Percentiles rank a stretch among this genome's conserved stretches.
Evolutionary conservation across 306 rosid species (phyloP).

Genomic region (Vigna nakashimae): DNA sequence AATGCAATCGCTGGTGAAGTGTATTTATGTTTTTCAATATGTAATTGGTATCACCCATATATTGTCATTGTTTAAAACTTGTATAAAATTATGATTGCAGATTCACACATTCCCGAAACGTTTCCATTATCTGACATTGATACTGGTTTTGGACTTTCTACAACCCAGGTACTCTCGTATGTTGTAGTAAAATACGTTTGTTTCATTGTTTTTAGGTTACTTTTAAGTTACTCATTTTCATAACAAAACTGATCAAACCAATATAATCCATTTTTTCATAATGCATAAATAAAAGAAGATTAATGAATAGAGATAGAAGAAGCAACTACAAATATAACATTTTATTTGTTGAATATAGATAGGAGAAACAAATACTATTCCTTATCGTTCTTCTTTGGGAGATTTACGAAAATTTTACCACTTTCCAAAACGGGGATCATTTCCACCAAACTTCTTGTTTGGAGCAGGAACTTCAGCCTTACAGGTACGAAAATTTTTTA

Average conservation of each 20-base stretch:
- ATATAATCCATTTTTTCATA: too few species aligned
- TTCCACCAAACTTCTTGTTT: slow-evolving; percentile 28
- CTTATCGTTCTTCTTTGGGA: not conserved
- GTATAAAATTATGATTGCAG: not conserved
- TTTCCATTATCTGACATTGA: not conserved
- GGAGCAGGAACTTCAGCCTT: slow-evolving; percentile 31
- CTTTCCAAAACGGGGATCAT: slow-evolving; percentile 7
- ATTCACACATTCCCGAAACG: not conserved
- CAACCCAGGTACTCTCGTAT: not conserved
- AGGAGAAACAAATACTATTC: too few species aligned
- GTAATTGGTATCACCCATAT: too few species aligned
- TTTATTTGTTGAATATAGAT: not conserved
- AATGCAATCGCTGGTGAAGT: too few species aligned
- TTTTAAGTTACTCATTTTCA: not conserved
- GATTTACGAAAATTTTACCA: not conserved
- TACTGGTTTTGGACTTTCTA: not conserved
- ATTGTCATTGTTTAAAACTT: too few species aligned
- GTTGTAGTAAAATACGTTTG: not conserved
- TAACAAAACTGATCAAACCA: not conserved
- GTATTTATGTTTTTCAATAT: too few species aligned
- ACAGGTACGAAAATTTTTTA: not conserved
- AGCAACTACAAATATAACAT: not conserved
- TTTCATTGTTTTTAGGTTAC: not conserved
- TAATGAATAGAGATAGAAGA: too few species aligned
- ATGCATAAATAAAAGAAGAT: too few species aligned